Conservation (phyloP, 305 asterid genomes). For the Solanum aculeatissimum region DNA sequence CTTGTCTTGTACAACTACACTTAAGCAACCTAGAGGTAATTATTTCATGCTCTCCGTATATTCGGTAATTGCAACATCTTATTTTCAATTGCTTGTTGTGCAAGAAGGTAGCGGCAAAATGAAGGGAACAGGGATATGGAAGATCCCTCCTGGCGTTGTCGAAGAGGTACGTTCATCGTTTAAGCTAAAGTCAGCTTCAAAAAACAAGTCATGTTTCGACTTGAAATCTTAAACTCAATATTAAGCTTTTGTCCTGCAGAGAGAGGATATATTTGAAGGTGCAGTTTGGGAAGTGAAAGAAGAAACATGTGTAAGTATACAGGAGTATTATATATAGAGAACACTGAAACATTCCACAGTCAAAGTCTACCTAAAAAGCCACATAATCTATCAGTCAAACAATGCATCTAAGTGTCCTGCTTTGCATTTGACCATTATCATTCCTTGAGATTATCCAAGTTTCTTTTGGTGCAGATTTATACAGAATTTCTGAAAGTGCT, state of each 20-base stretch:
- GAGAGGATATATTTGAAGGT: neutral
- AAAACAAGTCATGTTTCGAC: neutral
- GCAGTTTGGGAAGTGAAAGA: neutral
- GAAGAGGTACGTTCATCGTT: slow-evolving; percentile 25
- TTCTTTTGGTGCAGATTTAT: neutral
- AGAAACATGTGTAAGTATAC: neutral
- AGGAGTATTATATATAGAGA: neutral
- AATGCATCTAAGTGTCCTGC: neutral
- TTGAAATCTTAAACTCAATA: neutral
- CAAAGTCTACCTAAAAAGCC: neutral
- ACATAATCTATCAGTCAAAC: neutral
- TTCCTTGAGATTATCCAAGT: neutral
- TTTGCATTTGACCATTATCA: neutral
- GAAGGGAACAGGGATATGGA: slow-evolving; percentile 37
- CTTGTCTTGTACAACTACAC: neutral
- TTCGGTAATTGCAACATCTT: neutral
- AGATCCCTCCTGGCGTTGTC: slow-evolving; percentile 43
- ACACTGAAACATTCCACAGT: neutral
- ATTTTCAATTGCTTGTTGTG: slow-evolving; percentile 40
- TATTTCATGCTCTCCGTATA: neutral
- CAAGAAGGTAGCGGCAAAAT: slow-evolving; percentile 32
- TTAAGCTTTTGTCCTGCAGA: neutral
- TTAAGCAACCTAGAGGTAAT: neutral
- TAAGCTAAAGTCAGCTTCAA: neutral
- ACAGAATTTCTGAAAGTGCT: neutral